phyloP scores from a whole-genome alignment of 768 basidiomycete species.

The Lactarius evosmus region DNA sequence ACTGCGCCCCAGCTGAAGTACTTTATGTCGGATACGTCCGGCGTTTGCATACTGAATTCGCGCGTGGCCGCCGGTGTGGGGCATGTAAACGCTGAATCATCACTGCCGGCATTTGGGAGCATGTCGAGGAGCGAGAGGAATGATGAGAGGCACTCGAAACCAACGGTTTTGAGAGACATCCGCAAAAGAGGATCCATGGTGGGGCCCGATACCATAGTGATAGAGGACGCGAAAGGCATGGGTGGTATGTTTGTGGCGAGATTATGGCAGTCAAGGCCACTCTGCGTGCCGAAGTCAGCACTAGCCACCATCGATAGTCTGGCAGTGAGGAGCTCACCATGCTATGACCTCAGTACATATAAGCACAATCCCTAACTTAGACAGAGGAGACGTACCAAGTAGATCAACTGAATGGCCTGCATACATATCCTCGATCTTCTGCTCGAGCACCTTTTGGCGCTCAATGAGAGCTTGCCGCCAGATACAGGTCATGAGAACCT shows the following conservation, averaged over 20 bases:
- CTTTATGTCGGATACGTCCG: conserved; percentile 70
- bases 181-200: conserved; percentile 90
- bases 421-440: conserved; percentile 74
- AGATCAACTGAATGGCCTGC: conserved; percentile 85
- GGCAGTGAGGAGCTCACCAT: conserved; percentile 48
- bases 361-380: background rate
- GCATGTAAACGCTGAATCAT: conserved; percentile 89
- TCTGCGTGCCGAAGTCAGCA: conserved; percentile 44
- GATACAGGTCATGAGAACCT: conserved; percentile 91
- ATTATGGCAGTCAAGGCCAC: conserved; percentile 89
- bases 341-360: conserved; percentile 58
- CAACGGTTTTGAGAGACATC: conserved; percentile 81
- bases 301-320: background rate
- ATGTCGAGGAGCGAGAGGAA: conserved; percentile 75
- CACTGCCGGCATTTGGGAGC: conserved; percentile 88
- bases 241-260: conserved; percentile 78
- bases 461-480: conserved; percentile 91
- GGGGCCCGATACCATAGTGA: conserved; percentile 97
- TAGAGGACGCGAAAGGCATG: conserved; percentile 76
- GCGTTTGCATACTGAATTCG: conserved; percentile 82
- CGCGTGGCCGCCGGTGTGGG: conserved; percentile 85
- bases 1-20: conserved; percentile 97
- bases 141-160: conserved; percentile 62
- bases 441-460: conserved; percentile 85
- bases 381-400: conserved; percentile 49